Evolutionary conservation across 1,284 basidiomycete genomes (phyloP), one percentile per base, ranked within the genome.

Genomic region (Chalciporus sp.): DNA sequence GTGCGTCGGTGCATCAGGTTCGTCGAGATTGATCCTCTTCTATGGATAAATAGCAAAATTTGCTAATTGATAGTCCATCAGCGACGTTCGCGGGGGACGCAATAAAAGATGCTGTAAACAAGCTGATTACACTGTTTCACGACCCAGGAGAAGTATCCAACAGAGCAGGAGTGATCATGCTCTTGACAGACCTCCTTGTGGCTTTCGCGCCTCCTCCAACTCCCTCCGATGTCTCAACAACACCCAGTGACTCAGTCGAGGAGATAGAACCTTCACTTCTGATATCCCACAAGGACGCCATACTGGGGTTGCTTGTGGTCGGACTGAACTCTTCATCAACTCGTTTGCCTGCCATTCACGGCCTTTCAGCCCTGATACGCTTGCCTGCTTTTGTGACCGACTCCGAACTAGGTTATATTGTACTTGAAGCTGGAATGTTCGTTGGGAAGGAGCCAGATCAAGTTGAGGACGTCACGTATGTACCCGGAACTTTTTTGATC

Each of bases 331-430:
- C 72, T 0, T 57, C 80, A 2, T 72, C 80, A 0, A 81, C 85
- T 12, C 75, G 83, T 23, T 74, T 78, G 10, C 76, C 84, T 46
- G 86, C 90, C 0, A 68, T 94, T 14, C 76, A 80, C 11, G 84
- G 84, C 10, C 71, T 94, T 27, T 78, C 80, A 42, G 80, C 78
- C 19, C 66, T 95, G 57, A 78, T 86, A n/a, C 81, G 81, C 8
- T 85, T 91, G 4, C 74, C 78, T 2, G 71, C 72, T 0, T 79
- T 95, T 42, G 74, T 95, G 28, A 75, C 81, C 0, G 78, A 85
- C 47, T 81, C 86, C 28, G 95, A 98, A 68, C 71, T 93, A 3
- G 83, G 85, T 11, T 94, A 89, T 66, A 75, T 94, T 42, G 89
- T 95, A 1, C 85, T 88, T 53, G 86, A 83, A 51, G 78, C 91